Evolutionary conservation across 2,329 filamentous ascomycete genomes (phyloP), one percentile per base, ranked within the genome.

Genomic region (Neonectria sp.): DNA sequence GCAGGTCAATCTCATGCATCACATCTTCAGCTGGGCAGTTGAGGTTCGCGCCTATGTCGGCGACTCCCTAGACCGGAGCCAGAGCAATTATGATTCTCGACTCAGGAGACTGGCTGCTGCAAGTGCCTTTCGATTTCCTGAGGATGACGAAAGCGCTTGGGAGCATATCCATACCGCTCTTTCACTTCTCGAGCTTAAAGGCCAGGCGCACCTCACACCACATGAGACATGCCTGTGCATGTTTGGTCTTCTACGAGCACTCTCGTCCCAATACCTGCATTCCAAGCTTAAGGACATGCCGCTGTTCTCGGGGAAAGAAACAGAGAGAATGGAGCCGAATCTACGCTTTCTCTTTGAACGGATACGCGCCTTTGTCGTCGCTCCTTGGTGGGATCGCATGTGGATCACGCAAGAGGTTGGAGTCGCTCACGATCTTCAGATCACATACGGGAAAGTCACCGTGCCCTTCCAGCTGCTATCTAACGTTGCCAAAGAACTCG

Each of bases 341-440:
- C 61, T 71, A 13, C 53, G 56, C 13, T 24, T 37, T 25, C 69
- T 73, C 1, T 73, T 72, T 53, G 71, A 73, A 60, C 71, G 69
- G 71, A 49, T 73, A 8, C 69, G 69, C 13, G 46, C 49, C 40
- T 73, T 73, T 40, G 51, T 67, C 27, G 31, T 71, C 25, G 63
- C 68, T 27, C 68, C 71, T 27, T 73, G 71, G 71, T 73, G 71
- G 71, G 65, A 71, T 71, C 71, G 71, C 35, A 68, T 70, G 65
- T 73, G 69, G 69, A 70, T 73, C 51, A 71, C 63, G 6, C 71
- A 73, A 53, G 71, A 73, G 55, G 71, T 69, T 24, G 69, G 68
- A 43, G 69, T 68, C 2, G 67, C 69, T 15, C 63, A 58, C 27
- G 68, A 70, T 46, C 68, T 73, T 9, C 45, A 55, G 12, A 40